A percentile compares a stretch with the other conserved stretches of the same genome.
Evolutionary conservation across 2,329 filamentous ascomycete species (phyloP).

Genomic region (Fusarium sp.): DNA sequence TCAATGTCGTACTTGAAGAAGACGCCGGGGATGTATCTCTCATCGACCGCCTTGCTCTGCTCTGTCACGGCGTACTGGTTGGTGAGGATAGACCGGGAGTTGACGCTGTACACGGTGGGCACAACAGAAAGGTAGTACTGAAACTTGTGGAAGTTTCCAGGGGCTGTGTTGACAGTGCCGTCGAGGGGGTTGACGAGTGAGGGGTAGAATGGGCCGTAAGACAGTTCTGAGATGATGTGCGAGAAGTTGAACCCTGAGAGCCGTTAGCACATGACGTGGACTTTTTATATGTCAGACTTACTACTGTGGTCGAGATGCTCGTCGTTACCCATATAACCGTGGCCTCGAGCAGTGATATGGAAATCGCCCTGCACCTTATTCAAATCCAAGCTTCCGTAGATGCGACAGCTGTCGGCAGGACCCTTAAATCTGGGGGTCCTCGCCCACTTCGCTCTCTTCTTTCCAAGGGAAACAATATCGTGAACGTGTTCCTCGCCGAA

Average conservation of each 20-base stretch:
- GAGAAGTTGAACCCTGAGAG: conserved; percentile 91
- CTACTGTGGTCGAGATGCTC: conserved; percentile 83
- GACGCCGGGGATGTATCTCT: conserved; percentile 83
- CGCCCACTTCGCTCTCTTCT: conserved; percentile 73
- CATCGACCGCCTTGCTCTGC: conserved; percentile 78
- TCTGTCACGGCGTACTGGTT: conserved; percentile 99
- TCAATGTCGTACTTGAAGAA: conserved; percentile 99
- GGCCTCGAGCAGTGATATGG: conserved; percentile 93
- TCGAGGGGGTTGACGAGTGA: conserved; percentile 94
- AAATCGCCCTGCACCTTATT: conserved; percentile 99
- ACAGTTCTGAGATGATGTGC: conserved; percentile 94
- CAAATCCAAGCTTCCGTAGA: conserved; percentile 89
- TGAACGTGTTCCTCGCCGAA: conserved; percentile 87
- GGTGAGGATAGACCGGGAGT: conserved; percentile 78
- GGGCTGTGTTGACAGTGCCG: conserved; percentile 83
- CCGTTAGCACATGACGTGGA: conserved; percentile 35
- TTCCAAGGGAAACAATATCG: conserved; percentile 83
- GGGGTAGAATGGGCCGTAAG: conserved; percentile 97
- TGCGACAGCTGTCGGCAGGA: conserved; percentile 80
- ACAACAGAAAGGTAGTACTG: conserved; percentile 98
- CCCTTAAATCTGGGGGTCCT: conserved; percentile 79
- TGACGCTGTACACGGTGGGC: conserved; percentile 88
- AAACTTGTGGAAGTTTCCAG: conserved; percentile 89
- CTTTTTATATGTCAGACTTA: conserved; percentile 59
- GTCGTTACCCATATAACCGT: conserved; percentile 89